phyloP scores from a whole-genome alignment of 73 alveolate species.

The Stentor roeselii region DNA sequence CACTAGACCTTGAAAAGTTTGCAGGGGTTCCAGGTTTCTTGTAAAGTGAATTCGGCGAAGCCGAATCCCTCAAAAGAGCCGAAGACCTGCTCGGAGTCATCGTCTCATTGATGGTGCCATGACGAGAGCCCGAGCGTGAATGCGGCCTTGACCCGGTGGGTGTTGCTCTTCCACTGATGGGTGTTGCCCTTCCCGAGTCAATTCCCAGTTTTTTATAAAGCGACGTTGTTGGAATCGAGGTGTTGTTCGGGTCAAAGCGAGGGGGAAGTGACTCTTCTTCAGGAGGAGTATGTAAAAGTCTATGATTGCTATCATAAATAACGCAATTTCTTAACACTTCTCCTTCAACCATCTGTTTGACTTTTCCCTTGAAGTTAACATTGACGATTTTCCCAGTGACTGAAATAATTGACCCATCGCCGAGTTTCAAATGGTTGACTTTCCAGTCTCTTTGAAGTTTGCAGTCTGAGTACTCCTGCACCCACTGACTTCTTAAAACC shows the following conservation, averaged over 20 bases:
- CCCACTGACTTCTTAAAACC: not conserved
- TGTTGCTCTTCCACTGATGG: no score
- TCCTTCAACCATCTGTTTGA: not conserved
- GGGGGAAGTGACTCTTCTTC: not conserved
- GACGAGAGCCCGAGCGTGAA: no score
- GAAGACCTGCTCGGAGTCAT: no score
- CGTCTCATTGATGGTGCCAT: no score
- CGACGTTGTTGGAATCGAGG: not conserved
- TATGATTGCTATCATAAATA: not conserved
- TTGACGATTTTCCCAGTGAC: not conserved
- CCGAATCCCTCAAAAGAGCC: no score
- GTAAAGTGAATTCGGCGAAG: no score
- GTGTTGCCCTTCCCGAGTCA: constrained; percentile 4
- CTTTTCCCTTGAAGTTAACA: not conserved
- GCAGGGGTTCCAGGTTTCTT: no score
- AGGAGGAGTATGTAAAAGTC: constrained; percentile 2
- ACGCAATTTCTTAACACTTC: not conserved
- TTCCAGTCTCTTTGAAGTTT: not conserved
- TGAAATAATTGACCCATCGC: not conserved
- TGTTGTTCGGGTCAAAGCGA: not conserved
- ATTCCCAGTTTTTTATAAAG: not conserved
- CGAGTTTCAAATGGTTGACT: not conserved
- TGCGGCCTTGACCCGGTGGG: no score
- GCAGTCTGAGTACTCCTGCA: not conserved
- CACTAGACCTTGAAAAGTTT: no score